These are phyloP conservation scores for Tagetes patula DNA, from an alignment of 129 eudicot genomes.

Conservation along the genomic window DNA sequence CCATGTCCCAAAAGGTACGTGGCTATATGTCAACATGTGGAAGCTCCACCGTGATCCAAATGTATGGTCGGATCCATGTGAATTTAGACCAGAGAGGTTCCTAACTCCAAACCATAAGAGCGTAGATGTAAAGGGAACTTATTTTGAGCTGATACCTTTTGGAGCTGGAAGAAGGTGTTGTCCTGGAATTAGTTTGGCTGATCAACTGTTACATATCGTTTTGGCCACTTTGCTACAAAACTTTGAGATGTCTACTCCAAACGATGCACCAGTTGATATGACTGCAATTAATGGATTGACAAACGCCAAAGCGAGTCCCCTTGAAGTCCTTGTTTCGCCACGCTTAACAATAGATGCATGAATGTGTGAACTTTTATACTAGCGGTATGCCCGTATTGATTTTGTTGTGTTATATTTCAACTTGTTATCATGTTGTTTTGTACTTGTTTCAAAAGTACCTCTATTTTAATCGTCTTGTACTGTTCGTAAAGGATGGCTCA, in stretches of 20 bases:
- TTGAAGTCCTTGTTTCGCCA: slow-evolving; percentile 8
- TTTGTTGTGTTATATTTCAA: background rate
- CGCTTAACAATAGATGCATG: background rate
- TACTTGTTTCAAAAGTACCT: background rate
- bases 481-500: no score
- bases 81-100: slow-evolving; percentile 8
- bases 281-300: background rate
- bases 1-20: background rate
- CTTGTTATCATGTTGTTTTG: background rate
- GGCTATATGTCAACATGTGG: background rate
- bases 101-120: background rate
- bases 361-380: background rate
- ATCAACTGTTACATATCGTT: background rate
- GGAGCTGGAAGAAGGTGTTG: slow-evolving; percentile 7
- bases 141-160: background rate
- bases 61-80: background rate
- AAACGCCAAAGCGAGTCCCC: background rate
- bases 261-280: background rate
- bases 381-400: background rate
- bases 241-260: background rate
- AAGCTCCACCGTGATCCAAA: slow-evolving; percentile 3
- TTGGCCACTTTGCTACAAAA: slow-evolving; percentile 13
- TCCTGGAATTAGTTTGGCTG: slow-evolving; percentile 1
- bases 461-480: no score
- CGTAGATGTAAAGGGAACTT: background rate